Evolutionary conservation across 202 grass and related monocot species (phyloP), one percentile per base, ranked within the genome.

Genomic region (Miscanthus sacchariflorus): DNA sequence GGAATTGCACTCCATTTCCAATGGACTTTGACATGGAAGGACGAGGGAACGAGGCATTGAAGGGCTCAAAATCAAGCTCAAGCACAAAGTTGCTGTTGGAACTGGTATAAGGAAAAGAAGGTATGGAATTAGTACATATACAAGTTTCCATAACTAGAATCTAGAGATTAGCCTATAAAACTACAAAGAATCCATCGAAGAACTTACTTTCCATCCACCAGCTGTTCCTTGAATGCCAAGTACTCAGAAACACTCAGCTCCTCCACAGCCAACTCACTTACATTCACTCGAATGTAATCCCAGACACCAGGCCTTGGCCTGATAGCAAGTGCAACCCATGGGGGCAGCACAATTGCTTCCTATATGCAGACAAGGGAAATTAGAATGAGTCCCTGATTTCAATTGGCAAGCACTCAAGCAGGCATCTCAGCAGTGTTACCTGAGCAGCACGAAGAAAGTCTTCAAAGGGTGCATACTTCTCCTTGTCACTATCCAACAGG

Each of bases 1-100:
- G 93, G 86, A 98, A 98, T 70, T 98, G 93, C 74, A 95, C 95
- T 59, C 95, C 95, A 56, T 98, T 98, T 69, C 95, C 95, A 2
- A 98, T 98, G 76, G 93, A 98, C 85, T 98, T 98, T 38, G 93
- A 95, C 88, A 95, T 89, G 70, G 95, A 98, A 28, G 95, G 95
- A 45, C 92, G 91, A 6, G 95, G 95, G 61, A 98, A 98, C 30
- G 95, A 95, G 64, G 95, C 95, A 68, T 98, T 95, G 86, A 98
- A 98, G 39, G 95, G 95, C 85, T 98, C 95, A 76, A 98, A 98
- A 87, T 98, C 95, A 91, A 98, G 89, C 88, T 98, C 95, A 38
- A 98, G 90, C 61, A 83, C 88, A 74, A 98, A 98, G 71, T 90
- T 91, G 76, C 75, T 85, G 27, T 81, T 83, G 56, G 36, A 40